Evolutionary conservation across 83 land plant genomes (phyloP), one percentile per base, ranked within the genome.

Genomic region (Diphasiastrum complanatum): DNA sequence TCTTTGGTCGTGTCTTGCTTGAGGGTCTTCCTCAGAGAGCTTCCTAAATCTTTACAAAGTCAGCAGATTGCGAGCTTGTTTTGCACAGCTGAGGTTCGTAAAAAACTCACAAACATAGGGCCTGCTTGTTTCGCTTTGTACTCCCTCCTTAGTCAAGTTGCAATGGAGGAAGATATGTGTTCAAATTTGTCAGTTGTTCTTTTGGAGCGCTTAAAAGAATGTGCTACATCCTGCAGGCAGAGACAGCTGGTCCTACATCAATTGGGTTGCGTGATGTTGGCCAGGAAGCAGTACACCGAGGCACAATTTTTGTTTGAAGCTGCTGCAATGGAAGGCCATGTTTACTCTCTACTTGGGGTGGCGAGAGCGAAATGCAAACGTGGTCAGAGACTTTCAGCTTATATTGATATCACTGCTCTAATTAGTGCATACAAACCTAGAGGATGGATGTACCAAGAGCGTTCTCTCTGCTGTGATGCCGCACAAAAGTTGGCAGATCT

Each of bases 401-500:
- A 81, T 58, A 70, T 61, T 62, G 81, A 69, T 50, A 63, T 73
- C 30, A 78, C 81, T 54, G 54, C 74, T 6, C 68, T 87, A 10
- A 59, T 92, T 6, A 70, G 81, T 5, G 72, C 64, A 47, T 66
- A 81, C 40, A 78, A 68, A 11, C 78, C 81, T 4, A 47, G 58
- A 1, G 99, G 99, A 0, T 93, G 99, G 99, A 85, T 93, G 96
- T 83, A 77, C 61, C 89, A 83, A 61, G 99, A 93, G 56, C 78
- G 92, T 27, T 79, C 99, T 38, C 40, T 93, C 45, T 93, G 83
- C 53, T 77, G 89, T 35, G 47, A 64, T 20, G 85, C 85, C 33
- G 78, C 69, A 60, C 86, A 89, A 70, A 89, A 84, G 72, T 55
- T 80, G 72, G 45, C 63, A 51, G 92, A 93, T 63, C 64, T 93